phyloP scores from a whole-genome alignment of 1,284 basidiomycete genomes.

The Fomitopsis schrenkii region DNA sequence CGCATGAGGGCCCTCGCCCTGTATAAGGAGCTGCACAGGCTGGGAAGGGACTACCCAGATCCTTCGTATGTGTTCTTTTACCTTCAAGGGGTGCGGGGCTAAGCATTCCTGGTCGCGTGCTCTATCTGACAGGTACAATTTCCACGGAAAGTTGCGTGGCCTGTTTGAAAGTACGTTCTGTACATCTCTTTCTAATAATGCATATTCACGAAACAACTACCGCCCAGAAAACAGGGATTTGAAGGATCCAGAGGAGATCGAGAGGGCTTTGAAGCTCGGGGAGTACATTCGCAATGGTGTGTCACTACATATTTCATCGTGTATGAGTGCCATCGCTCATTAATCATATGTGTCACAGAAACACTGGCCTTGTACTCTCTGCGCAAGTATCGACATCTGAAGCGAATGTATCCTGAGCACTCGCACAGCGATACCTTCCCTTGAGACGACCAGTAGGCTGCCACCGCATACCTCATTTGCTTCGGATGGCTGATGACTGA shows the following conservation, averaged over 20 bases:
- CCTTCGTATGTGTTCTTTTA: slow-evolving; percentile 48
- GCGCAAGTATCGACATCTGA: slow-evolving; percentile 83
- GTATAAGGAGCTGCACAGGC: slow-evolving; percentile 75
- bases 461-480: not conserved
- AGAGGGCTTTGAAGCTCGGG: slow-evolving; percentile 73
- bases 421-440: slow-evolving; percentile 12
- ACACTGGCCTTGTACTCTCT: slow-evolving; percentile 83
- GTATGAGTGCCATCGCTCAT: not conserved
- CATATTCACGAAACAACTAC: not conserved
- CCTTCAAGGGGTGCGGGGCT: not conserved
- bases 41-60: slow-evolving; percentile 77
- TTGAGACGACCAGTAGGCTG: not conserved
- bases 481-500: not conserved
- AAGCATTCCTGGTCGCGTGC: not conserved
- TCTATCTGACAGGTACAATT: slow-evolving; percentile 56
- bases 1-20: slow-evolving; percentile 61
- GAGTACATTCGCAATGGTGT: slow-evolving; percentile 89
- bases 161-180: slow-evolving; percentile 64
- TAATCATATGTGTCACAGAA: slow-evolving; percentile 43
- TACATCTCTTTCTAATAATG: not conserved
- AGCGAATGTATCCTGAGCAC: slow-evolving; percentile 59
- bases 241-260: slow-evolving; percentile 69
- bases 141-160: slow-evolving; percentile 62
- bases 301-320: slow-evolving; percentile 17
- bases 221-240: slow-evolving; percentile 66